phyloP scores from a whole-genome alignment of 1,284 basidiomycete species.

The Pseudozyma tsukubaensis region DNA sequence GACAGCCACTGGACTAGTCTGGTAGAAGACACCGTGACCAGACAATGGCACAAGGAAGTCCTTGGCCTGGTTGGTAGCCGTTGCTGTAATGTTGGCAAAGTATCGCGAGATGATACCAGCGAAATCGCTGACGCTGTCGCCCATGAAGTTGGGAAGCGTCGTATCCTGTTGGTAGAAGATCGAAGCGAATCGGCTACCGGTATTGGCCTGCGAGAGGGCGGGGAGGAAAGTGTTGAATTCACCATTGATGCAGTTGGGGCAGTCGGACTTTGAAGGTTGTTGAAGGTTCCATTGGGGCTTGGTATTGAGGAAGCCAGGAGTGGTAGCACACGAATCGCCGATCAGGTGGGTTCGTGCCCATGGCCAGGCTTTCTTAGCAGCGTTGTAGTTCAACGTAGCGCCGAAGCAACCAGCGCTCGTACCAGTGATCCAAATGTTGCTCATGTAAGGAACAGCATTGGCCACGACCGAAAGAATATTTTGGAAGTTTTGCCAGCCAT shows the following conservation, averaged over 20 bases:
- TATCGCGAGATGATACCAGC: constrained; percentile 16
- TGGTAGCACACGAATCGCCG: constrained; percentile 32
- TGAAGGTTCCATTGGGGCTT: constrained; percentile 34
- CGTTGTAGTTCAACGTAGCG: constrained; percentile 26
- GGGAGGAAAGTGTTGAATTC: constrained; percentile 40
- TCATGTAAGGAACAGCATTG: constrained; percentile 6
- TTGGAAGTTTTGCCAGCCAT: constrained; percentile 26
- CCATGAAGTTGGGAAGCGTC: constrained; percentile 16
- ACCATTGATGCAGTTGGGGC: constrained; percentile 16
- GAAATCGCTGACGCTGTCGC: not conserved
- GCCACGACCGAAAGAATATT: constrained; percentile 19
- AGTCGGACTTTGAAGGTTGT: constrained; percentile 14
- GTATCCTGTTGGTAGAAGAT: constrained; percentile 17
- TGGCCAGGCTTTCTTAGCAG: constrained; percentile 23
- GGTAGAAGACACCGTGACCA: constrained; percentile 21
- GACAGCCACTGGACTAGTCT: constrained; percentile 3
- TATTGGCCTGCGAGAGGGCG: constrained; percentile 22
- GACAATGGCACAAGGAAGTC: constrained; percentile 1
- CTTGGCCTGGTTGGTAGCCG: constrained; percentile 28
- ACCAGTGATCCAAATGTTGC: constrained; percentile 25
- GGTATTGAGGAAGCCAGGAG: constrained; percentile 25
- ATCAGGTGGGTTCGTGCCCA: constrained; percentile 22
- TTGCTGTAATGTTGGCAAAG: constrained; percentile 22
- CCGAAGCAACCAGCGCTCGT: constrained; percentile 41
- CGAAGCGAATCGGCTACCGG: constrained; percentile 21